A percentile compares a stretch with the other conserved stretches of the same genome.
phyloP scores from a whole-genome alignment of 345 rosid species.

The Populus pruinosa region DNA sequence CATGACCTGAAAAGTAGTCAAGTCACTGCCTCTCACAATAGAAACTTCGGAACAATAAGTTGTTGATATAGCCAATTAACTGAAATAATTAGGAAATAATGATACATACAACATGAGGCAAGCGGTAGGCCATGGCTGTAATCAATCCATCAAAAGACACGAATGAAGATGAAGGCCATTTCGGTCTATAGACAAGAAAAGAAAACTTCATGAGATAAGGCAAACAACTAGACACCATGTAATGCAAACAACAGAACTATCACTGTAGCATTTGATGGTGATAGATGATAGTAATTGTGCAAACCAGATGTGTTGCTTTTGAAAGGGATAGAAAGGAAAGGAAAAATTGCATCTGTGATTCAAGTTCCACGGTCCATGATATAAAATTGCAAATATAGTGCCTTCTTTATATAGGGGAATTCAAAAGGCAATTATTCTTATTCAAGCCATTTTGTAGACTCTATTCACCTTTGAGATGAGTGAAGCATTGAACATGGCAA shows the following conservation, averaged over 20 bases:
- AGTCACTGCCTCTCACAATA: constrained; percentile 17
- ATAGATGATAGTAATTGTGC: neutral
- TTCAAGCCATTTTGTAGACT: neutral
- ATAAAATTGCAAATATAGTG: neutral
- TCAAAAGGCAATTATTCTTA: neutral
- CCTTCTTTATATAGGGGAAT: neutral
- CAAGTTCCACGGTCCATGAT: neutral
- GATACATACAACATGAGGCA: constrained; percentile 88
- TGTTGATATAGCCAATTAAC: constrained; percentile 5
- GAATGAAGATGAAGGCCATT: constrained; percentile 98
- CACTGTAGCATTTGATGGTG: neutral
- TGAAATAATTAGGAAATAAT: constrained; percentile 3
- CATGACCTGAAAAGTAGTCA: constrained; percentile 51
- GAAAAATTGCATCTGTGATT: neutral
- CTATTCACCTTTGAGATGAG: neutral
- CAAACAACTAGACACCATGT: neutral
- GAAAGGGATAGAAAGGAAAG: constrained; percentile 10
- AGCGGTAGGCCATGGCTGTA: constrained; percentile 96
- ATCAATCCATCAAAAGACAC: constrained; percentile 88
- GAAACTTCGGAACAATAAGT: constrained; percentile 19
- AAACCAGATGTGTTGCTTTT: neutral
- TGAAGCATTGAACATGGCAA: neutral
- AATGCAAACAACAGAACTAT: neutral
- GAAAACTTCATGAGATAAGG: constrained; percentile 6
- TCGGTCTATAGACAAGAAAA: constrained; percentile 64